These are phyloP conservation scores for Tetrapisispora namnaoensis DNA, from an alignment of 805 yeast genomes.

Conservation along the genomic window DNA sequence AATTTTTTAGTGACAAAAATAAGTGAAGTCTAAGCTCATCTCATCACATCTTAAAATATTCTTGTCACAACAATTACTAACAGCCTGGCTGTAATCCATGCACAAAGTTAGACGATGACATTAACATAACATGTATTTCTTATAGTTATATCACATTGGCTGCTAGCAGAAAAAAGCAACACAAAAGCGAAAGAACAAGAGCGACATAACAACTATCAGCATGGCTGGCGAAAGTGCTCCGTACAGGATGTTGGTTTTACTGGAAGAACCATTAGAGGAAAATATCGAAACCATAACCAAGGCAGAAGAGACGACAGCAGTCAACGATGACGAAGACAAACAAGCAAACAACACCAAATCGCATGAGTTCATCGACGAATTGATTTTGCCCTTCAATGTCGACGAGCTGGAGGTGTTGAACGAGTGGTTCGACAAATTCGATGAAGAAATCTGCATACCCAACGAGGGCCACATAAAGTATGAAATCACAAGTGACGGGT, in stretches of 20 bases:
- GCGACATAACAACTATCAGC: background rate
- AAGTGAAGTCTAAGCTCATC: background rate
- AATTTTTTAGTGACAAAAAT: background rate
- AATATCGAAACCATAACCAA: slow-evolving; percentile 1
- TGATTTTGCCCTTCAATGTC: slow-evolving; percentile 22
- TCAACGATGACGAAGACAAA: slow-evolving; percentile 3
- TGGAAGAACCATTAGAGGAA: slow-evolving; percentile 22
- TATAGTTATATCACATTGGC: no score
- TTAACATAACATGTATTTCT: background rate
- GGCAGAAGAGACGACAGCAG: background rate
- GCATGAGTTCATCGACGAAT: slow-evolving; percentile 28
- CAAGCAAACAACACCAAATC: slow-evolving; percentile 10
- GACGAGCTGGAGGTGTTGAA: slow-evolving; percentile 27
- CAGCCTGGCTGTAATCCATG: no score
- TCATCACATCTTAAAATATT: background rate
- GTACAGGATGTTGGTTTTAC: slow-evolving; percentile 25
- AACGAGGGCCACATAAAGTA: slow-evolving; percentile 31
- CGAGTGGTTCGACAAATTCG: slow-evolving; percentile 30
- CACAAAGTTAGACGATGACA: no score
- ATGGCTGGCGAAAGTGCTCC: slow-evolving; percentile 14
- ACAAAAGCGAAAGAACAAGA: background rate
- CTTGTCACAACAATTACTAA: background rate
- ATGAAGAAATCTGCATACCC: slow-evolving; percentile 29
- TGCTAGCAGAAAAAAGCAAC: no score
- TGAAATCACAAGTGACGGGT: slow-evolving; percentile 31